A percentile compares a stretch with the other conserved stretches of the same genome.
These are phyloP conservation scores for Phoma sp. DNA, from an alignment of 2,329 filamentous ascomycete species.

Conservation along the genomic window DNA sequence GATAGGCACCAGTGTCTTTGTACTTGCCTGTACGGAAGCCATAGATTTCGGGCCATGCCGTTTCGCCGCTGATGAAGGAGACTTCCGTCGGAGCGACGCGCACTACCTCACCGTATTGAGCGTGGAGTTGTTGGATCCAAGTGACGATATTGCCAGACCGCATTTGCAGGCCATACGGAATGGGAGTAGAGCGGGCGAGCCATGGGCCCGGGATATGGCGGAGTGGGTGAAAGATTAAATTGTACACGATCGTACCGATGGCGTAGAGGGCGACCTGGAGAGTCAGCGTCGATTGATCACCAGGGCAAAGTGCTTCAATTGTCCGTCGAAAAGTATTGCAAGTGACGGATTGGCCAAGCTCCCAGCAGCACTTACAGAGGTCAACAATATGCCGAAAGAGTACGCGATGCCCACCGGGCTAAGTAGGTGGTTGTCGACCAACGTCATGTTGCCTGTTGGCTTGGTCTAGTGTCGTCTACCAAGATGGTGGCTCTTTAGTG, in stretches of 20 bases:
- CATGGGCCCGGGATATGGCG: constrained; percentile 53
- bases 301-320: background rate
- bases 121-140: constrained; percentile 44
- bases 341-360: background rate
- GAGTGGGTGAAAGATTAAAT: constrained; percentile 53
- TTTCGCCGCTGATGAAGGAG: constrained; percentile 53
- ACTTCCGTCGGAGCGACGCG: constrained; percentile 52
- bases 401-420: constrained; percentile 19
- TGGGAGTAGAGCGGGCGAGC: constrained; percentile 36
- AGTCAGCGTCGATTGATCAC: constrained; percentile 2
- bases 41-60: constrained; percentile 54
- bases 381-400: constrained; percentile 16
- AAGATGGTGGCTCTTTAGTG: background rate
- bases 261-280: constrained; percentile 22
- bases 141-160: constrained; percentile 34
- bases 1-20: constrained; percentile 42
- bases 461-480: background rate
- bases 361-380: constrained; percentile 16
- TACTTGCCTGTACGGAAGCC: constrained; percentile 47
- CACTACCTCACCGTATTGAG: constrained; percentile 52
- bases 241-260: constrained; percentile 40
- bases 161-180: constrained; percentile 41
- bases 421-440: constrained; percentile 15
- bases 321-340: background rate
- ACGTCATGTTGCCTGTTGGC: background rate